Percentiles rank a stretch among this genome's conserved stretches.
phyloP scores from a whole-genome alignment of 208 protist species.

The Leishmania mexicana region DNA sequence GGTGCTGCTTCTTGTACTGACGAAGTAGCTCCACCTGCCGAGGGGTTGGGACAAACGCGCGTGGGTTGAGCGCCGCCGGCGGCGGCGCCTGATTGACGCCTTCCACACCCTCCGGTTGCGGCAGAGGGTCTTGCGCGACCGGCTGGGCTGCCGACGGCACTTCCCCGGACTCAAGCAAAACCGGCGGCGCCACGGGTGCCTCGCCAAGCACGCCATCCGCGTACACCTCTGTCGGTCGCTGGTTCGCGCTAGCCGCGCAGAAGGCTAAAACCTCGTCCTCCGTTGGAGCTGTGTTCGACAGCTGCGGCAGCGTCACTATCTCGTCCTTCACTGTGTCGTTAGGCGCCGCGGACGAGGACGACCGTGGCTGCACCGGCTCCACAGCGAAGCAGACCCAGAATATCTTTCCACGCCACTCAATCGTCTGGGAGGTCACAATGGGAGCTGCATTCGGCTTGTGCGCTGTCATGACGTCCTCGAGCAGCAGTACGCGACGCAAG shows the following conservation, averaged over 20 bases:
- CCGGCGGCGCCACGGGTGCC: slow-evolving; percentile 8
- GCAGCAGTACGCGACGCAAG: slow-evolving; percentile 35
- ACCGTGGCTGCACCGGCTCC: slow-evolving; percentile 23
- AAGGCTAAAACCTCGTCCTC: slow-evolving; percentile 61
- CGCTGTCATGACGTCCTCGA: slow-evolving; percentile 25
- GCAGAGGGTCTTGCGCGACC: background rate
- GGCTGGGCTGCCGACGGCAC: background rate
- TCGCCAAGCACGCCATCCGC: slow-evolving; percentile 25
- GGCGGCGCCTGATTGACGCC: background rate
- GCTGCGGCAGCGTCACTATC: slow-evolving; percentile 47
- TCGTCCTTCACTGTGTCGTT: slow-evolving; percentile 35
- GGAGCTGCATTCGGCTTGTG: background rate
- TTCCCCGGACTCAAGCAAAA: background rate
- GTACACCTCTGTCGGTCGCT: slow-evolving; percentile 34
- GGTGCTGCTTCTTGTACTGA: slow-evolving; percentile 38
- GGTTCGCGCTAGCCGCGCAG: slow-evolving; percentile 40
- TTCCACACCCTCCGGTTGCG: background rate
- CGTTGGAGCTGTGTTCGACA: slow-evolving; percentile 63
- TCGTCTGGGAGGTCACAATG: slow-evolving; percentile 9
- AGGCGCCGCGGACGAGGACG: background rate
- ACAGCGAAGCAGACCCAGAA: slow-evolving; percentile 62
- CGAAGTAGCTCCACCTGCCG: slow-evolving; percentile 46
- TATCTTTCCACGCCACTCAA: slow-evolving; percentile 63
- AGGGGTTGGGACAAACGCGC: slow-evolving; percentile 49
- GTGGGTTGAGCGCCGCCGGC: slow-evolving; percentile 16